A percentile compares a stretch with the other conserved stretches of the same genome.
These are phyloP conservation scores for Neurospora terricola DNA, from an alignment of 495 filamentous ascomycete genomes.

Conservation along the genomic window DNA sequence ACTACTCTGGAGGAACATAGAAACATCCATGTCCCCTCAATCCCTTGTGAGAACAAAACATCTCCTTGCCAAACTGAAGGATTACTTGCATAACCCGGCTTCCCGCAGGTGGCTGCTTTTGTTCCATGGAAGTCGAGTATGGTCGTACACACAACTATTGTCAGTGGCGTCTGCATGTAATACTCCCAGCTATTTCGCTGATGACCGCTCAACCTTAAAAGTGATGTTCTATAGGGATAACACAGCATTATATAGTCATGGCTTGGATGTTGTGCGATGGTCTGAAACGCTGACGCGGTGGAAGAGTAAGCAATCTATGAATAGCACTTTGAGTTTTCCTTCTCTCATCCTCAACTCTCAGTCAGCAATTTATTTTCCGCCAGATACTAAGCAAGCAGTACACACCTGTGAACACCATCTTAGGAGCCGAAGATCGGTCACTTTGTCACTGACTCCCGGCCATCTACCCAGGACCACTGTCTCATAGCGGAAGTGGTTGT, in stretches of 20 bases:
- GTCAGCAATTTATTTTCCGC: background rate
- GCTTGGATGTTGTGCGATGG: background rate
- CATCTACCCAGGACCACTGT: background rate
- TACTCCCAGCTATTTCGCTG: background rate
- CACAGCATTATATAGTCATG: background rate
- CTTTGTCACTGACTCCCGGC: too few species aligned
- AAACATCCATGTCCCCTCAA: background rate
- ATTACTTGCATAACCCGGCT: background rate
- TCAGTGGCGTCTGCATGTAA: background rate
- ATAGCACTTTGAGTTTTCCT: background rate
- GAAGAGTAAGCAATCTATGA: background rate
- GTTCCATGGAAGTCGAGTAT: background rate
- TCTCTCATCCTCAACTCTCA: background rate
- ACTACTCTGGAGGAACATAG: background rate
- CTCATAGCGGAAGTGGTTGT: background rate
- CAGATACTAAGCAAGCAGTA: background rate
- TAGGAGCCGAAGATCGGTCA: background rate
- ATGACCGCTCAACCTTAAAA: background rate
- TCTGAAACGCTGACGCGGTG: background rate
- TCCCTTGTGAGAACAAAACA: background rate
- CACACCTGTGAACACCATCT: background rate
- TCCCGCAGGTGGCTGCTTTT: background rate
- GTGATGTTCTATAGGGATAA: background rate
- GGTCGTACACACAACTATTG: background rate
- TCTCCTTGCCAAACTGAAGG: background rate